These are phyloP conservation scores for Cutaneotrichosporon sp. DNA, from an alignment of 1,284 basidiomycete genomes.

Conservation along the genomic window DNA sequence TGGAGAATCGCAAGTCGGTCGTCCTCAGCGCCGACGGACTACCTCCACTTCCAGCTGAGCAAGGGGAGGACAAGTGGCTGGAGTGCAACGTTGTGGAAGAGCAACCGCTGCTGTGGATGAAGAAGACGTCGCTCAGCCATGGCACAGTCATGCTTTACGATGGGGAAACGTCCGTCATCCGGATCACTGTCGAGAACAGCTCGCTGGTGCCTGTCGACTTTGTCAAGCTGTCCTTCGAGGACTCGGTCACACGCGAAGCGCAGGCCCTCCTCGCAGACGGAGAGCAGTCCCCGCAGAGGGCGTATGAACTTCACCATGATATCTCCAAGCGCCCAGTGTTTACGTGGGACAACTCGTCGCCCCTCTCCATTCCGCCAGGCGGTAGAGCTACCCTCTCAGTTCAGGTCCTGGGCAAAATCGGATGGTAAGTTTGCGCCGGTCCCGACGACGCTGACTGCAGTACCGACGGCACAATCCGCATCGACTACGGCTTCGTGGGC, in stretches of 20 bases:
- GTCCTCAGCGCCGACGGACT: not conserved
- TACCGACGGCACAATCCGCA: conserved; percentile 66
- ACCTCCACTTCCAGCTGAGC: conserved; percentile 2
- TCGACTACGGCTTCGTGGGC: conserved; percentile 73
- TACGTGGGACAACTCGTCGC: conserved; percentile 58
- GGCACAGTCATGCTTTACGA: conserved; percentile 90
- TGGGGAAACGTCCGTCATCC: conserved; percentile 68
- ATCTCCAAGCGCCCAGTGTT: conserved; percentile 74
- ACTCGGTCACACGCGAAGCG: conserved; percentile 73
- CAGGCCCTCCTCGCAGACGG: conserved; percentile 73
- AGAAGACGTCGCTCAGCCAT: conserved; percentile 79
- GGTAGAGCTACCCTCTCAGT: conserved; percentile 65
- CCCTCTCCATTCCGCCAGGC: conserved; percentile 60
- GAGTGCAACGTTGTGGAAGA: conserved; percentile 63
- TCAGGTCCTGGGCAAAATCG: conserved; percentile 77
- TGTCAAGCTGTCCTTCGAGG: conserved; percentile 75
- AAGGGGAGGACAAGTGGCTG: conserved; percentile 26
- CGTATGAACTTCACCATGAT: conserved; percentile 84
- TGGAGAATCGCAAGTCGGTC: conserved; percentile 28
- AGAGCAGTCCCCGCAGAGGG: conserved; percentile 72
- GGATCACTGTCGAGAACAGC: conserved; percentile 81
- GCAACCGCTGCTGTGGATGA: conserved; percentile 77
- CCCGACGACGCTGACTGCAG: conserved; percentile 48
- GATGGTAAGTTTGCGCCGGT: conserved; percentile 57
- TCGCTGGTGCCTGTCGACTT: conserved; percentile 78